phyloP scores from a whole-genome alignment of 139 green algal genomes.

The Chlorokybus atmophyticus region DNA sequence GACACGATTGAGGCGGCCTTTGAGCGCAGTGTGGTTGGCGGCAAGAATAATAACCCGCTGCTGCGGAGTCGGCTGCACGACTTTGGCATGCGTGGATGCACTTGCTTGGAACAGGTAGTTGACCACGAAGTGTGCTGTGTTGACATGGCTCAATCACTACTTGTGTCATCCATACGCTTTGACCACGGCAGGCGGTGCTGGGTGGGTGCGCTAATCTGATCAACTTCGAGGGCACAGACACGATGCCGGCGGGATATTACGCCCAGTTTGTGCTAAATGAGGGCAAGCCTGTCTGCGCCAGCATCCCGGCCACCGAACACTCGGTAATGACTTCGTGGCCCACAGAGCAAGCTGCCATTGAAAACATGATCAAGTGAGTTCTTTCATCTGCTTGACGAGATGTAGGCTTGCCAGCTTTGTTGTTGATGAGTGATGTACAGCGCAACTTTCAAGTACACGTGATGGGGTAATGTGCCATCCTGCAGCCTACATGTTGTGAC shows the following conservation, averaged over 20 bases:
- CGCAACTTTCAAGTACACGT: no score
- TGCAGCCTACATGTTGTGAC: no score
- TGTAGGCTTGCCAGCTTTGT: no score
- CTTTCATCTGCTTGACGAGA: no score
- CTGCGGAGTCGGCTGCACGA: conserved; percentile 56
- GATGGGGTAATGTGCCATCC: no score
- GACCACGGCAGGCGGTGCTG: conserved; percentile 70
- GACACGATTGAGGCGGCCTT: conserved; percentile 66
- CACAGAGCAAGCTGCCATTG: conserved; percentile 55
- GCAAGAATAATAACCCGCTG: conserved; percentile 39
- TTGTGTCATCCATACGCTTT: no score
- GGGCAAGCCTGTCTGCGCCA: conserved; percentile 51
- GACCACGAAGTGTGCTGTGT: no score
- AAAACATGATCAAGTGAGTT: conserved; percentile 64
- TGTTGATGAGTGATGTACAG: no score
- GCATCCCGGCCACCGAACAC: conserved; percentile 80
- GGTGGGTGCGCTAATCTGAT: conserved; percentile 76
- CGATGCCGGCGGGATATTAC: conserved; percentile 74
- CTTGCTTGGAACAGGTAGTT: not conserved
- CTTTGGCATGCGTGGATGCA: conserved; percentile 48
- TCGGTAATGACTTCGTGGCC: conserved; percentile 81
- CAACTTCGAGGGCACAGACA: conserved; percentile 73
- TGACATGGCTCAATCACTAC: no score
- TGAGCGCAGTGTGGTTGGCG: conserved; percentile 47
- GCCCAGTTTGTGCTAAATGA: conserved; percentile 74